Evolutionary conservation across 352 stramenopile species (phyloP).

Genomic region (Globisporangium radiosum): DNA sequence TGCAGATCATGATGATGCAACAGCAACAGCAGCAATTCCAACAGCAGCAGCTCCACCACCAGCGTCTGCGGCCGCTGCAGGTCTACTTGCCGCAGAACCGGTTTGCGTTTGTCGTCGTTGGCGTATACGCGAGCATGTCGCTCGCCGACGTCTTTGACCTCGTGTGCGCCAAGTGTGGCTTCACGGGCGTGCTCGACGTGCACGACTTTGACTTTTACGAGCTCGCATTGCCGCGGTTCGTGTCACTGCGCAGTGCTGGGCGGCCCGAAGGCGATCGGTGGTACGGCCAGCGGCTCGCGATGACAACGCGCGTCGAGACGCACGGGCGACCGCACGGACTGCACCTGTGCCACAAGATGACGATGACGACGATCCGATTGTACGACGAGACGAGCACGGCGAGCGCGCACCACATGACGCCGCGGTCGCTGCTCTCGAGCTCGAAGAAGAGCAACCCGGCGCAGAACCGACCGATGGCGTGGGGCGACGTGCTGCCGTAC

Average conservation of each 20-base stretch:
- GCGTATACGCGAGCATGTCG: constrained; percentile 40
- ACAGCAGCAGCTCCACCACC: constrained; percentile 11
- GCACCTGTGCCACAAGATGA: constrained; percentile 82
- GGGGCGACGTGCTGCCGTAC: constrained; percentile 74
- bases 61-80: constrained; percentile 34
- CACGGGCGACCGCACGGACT: constrained; percentile 59
- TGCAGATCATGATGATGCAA: constrained; percentile 10
- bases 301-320: constrained; percentile 51
- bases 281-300: constrained; percentile 70
- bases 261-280: constrained; percentile 78
- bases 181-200: constrained; percentile 59
- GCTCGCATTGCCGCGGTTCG: constrained; percentile 71
- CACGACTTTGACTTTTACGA: constrained; percentile 86
- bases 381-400: constrained; percentile 85
- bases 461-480: constrained; percentile 72
- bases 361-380: constrained; percentile 84
- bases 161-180: constrained; percentile 73
- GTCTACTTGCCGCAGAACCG: constrained; percentile 85
- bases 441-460: constrained; percentile 72
- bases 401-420: constrained; percentile 77
- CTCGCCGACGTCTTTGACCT: constrained; percentile 73
- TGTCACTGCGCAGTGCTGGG: constrained; percentile 78
- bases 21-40: too few relatives aligned
- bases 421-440: constrained; percentile 61
- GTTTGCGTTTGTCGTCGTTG: constrained; percentile 75